Evolutionary conservation across 2,329 filamentous ascomycete genomes (phyloP), one percentile per base, ranked within the genome.

Genomic region (Didymosphaeria variabile): DNA sequence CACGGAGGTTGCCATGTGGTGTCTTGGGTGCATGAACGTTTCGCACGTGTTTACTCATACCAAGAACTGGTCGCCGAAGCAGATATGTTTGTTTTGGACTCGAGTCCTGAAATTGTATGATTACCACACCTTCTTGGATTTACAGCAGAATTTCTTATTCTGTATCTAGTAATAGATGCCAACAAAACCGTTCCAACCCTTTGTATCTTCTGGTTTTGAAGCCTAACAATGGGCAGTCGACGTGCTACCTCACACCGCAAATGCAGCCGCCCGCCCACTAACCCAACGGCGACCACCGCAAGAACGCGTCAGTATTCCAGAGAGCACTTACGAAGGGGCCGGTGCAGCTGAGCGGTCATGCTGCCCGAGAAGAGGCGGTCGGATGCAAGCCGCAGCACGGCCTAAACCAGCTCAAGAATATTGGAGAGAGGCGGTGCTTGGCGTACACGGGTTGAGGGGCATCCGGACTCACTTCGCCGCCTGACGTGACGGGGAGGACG

Each of bases 381-480:
- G 45, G 6, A 47, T 47, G 45, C 21, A 17, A 47, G 23, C 23
- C n/a, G 5, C 13, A 29, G 49, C 49, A 38, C 49, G 40, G 34
- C 47, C 26, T 36, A 57, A 15, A 9, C 47, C 17, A n/a, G 23
- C 44, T 32, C 32, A 47, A 19, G 21, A 31, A 31, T 15, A 4
- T 13, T 31, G 21, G 21, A n/a, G 8, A 49, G 51, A 42, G 54
- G 55, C 59, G 31, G 44, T 49, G 50, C 49, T 61, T 61, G 59
- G 59, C 49, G 55, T 42, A 15, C 19, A 32, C 45, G 46, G 53
- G 26, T 47, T 47, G 32, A 50, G 47, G 54, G 12, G 50, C 31
- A 9, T 53, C 19, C 51, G 17, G 51, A 21, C 17, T 53, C 45
- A 31, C 38, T 32, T 34, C 36, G 38, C 52, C 38, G 9, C 29